Conservation (phyloP, 768 basidiomycete genomes). For the Termitomyces sp. region DNA sequence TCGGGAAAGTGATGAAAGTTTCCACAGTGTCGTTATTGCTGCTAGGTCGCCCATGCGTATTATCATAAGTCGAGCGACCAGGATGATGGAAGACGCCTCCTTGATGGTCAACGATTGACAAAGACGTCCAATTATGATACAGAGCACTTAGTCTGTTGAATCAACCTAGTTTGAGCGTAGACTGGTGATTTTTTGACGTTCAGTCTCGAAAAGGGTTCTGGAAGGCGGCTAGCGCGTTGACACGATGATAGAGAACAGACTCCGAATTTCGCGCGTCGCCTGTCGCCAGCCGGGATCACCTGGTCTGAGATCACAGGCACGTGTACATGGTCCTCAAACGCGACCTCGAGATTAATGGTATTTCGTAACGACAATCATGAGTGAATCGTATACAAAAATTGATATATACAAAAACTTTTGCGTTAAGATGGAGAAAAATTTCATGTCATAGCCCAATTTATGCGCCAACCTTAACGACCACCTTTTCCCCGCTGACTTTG, state of each 20-base stretch:
- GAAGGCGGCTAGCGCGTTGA: not conserved
- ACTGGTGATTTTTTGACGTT: not conserved
- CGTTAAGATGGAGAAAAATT: not conserved
- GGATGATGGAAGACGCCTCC: not conserved
- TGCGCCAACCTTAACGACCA: conserved; percentile 32
- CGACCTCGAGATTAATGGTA: no score
- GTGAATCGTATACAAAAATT: not conserved
- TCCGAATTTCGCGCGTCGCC: not conserved
- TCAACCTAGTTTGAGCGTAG: not conserved
- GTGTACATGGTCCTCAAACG: not conserved
- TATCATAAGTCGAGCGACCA: not conserved
- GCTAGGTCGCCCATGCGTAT: not conserved
- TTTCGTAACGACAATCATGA: no score
- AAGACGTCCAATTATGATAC: no score
- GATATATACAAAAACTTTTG: not conserved
- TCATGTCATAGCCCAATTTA: not conserved
- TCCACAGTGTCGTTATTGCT: not conserved
- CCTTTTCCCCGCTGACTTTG: conserved; percentile 46
- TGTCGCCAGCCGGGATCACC: not conserved
- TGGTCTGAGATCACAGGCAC: not conserved
- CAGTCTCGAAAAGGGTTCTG: not conserved
- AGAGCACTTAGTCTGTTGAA: not conserved
- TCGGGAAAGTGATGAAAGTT: no score
- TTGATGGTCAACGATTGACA: not conserved
- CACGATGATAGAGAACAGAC: not conserved